Conservation (phyloP, 2,329 filamentous ascomycete genomes). For the Clonostachys rosea region DNA sequence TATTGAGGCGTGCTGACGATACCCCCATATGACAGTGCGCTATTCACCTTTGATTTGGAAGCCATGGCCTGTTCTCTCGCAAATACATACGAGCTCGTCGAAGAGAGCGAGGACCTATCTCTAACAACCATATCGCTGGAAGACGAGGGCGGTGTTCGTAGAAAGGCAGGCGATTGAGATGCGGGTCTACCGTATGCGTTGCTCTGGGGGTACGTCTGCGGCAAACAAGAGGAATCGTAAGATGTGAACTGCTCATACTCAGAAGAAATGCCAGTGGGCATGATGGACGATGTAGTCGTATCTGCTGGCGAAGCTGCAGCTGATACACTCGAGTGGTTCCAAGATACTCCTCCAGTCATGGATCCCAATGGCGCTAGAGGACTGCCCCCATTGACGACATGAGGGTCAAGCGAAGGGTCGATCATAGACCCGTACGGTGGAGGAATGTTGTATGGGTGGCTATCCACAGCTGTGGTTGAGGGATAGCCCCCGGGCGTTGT, state of each 20-base stretch:
- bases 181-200: slow-evolving; percentile 3
- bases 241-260: slow-evolving; percentile 47
- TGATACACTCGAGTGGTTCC: slow-evolving; percentile 32
- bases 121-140: not conserved
- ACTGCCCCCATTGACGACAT: slow-evolving; percentile 20
- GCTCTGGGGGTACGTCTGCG: slow-evolving; percentile 11
- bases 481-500: not conserved
- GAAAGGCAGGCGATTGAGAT: slow-evolving; percentile 2
- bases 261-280: slow-evolving; percentile 35
- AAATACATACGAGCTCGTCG: not conserved
- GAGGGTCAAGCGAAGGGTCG: slow-evolving; percentile 27
- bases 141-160: slow-evolving; percentile 1
- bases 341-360: slow-evolving; percentile 33
- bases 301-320: slow-evolving; percentile 21
- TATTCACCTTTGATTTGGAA: not conserved
- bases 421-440: slow-evolving; percentile 25
- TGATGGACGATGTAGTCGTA: slow-evolving; percentile 32
- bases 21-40: not conserved
- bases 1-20: no score
- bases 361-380: slow-evolving; percentile 21
- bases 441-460: slow-evolving; percentile 1
- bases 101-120: not conserved
- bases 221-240: slow-evolving; percentile 33
- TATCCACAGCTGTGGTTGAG: not conserved
- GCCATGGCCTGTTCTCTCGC: not conserved